These are phyloP conservation scores for Fusarium illudens DNA, from an alignment of 2,329 filamentous ascomycete species.

Conservation along the genomic window DNA sequence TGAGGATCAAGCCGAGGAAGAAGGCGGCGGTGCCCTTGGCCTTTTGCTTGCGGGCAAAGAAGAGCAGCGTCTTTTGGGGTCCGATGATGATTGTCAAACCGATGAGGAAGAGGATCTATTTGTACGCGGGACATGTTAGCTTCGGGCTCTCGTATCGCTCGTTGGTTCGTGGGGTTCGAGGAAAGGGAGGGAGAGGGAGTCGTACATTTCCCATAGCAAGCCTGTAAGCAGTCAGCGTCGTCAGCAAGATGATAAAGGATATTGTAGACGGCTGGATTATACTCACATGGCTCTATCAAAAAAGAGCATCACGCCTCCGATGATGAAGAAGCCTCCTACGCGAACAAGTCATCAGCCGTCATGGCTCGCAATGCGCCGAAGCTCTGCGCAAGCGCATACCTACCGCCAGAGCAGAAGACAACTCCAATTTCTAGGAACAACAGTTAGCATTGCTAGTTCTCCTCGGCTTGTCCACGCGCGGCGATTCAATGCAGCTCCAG, in stretches of 20 bases:
- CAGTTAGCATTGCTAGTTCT: conserved; percentile 43
- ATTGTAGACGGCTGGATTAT: background rate
- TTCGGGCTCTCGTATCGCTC: conserved; percentile 25
- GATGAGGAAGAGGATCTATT: conserved; percentile 94
- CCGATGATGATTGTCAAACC: conserved; percentile 97
- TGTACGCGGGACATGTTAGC: conserved; percentile 12
- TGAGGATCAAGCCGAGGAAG: conserved; percentile 81
- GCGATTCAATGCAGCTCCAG: background rate
- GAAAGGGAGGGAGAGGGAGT: conserved; percentile 23
- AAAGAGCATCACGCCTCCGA: conserved; percentile 94
- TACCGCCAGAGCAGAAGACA: conserved; percentile 97
- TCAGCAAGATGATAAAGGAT: conserved; percentile 74
- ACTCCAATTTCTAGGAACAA: conserved; percentile 84
- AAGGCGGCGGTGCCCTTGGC: conserved; percentile 91
- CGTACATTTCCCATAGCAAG: conserved; percentile 96
- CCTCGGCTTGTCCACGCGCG: background rate
- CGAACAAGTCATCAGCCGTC: conserved; percentile 25
- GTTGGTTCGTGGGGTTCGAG: conserved; percentile 16
- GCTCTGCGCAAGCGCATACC: conserved; percentile 52
- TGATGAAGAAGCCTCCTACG: conserved; percentile 89
- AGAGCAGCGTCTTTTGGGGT: conserved; percentile 85
- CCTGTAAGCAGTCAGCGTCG: conserved; percentile 81
- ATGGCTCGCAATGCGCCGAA: conserved; percentile 32
- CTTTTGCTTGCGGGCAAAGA: conserved; percentile 95
- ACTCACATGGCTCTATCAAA: conserved; percentile 95